A percentile compares a stretch with the other conserved stretches of the same genome.
Evolutionary conservation across 1,284 basidiomycete species (phyloP).

Genomic region (Pseudozyma hubeiensis): DNA sequence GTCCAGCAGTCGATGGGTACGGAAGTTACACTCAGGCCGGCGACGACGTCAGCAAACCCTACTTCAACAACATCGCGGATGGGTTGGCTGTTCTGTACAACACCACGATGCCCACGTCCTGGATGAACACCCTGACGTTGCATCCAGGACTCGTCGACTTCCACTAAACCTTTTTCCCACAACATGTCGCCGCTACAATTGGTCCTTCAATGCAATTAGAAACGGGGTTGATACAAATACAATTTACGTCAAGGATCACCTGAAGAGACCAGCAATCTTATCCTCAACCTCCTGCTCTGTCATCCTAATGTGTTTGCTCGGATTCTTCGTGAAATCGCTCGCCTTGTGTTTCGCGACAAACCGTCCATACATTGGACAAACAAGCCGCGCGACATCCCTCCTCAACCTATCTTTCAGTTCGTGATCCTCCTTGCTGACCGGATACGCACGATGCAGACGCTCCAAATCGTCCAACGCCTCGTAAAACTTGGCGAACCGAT

Average conservation of each 20-base stretch:
- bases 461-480: conserved; percentile 61
- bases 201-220: conserved; percentile 2
- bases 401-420: conserved; percentile 50
- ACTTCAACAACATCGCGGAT: conserved; percentile 54
- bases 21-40: conserved; percentile 54
- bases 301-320: conserved; percentile 59
- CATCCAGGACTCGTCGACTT: conserved; percentile 64
- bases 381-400: conserved; percentile 53
- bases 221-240: conserved; percentile 19
- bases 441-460: conserved; percentile 60
- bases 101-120: conserved; percentile 24
- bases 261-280: conserved; percentile 49
- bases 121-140: conserved; percentile 53
- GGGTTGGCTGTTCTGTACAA: conserved; percentile 58
- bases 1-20: conserved; percentile 54
- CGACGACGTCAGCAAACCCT: conserved; percentile 60
- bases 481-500: conserved; percentile 63
- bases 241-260: conserved; percentile 16
- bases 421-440: conserved; percentile 53
- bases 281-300: conserved; percentile 58
- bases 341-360: conserved; percentile 56
- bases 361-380: conserved; percentile 55
- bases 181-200: not conserved
- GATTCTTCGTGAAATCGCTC: conserved; percentile 61
- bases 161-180: conserved; percentile 11